These are phyloP conservation scores for Tilletia setariae DNA, from an alignment of 1,284 basidiomycete genomes.

Conservation along the genomic window DNA sequence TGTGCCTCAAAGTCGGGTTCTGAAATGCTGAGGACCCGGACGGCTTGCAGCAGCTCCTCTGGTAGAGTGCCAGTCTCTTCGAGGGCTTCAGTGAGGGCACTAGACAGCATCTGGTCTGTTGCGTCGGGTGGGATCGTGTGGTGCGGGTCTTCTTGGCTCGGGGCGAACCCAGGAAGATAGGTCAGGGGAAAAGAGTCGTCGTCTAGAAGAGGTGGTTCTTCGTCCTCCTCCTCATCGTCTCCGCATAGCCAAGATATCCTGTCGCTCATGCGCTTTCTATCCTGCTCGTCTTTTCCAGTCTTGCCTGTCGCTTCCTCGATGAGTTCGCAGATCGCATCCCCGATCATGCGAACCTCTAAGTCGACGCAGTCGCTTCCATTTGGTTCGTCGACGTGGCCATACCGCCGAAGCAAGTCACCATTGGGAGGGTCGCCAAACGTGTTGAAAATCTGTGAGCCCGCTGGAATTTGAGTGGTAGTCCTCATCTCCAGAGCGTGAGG, in stretches of 20 bases:
- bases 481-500: conserved; percentile 72
- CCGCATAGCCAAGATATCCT: conserved; percentile 13
- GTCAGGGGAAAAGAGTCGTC: conserved; percentile 9
- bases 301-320: not conserved
- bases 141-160: not conserved
- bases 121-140: not conserved
- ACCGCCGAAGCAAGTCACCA: conserved; percentile 85
- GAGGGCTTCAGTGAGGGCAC: not conserved
- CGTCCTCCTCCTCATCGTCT: not conserved
- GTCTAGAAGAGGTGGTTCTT: not conserved
- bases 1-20: conserved; percentile 66
- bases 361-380: conserved; percentile 88
- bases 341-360: conserved; percentile 72
- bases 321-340: conserved; percentile 55
- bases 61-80: not conserved
- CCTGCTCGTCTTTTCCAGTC: not conserved
- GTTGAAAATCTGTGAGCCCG: conserved; percentile 85
- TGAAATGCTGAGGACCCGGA: conserved; percentile 63
- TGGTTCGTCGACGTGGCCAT: conserved; percentile 86
- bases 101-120: not conserved
- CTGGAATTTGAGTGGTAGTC: conserved; percentile 69
- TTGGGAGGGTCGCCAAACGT: conserved; percentile 95
- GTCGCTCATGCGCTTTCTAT: conserved; percentile 16
- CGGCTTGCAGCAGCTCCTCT: not conserved
- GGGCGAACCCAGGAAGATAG: not conserved